Evolutionary conservation across 23 red algal genomes (phyloP), one percentile per base, ranked within the genome.

Genomic region (Gracilaria gracilis): DNA sequence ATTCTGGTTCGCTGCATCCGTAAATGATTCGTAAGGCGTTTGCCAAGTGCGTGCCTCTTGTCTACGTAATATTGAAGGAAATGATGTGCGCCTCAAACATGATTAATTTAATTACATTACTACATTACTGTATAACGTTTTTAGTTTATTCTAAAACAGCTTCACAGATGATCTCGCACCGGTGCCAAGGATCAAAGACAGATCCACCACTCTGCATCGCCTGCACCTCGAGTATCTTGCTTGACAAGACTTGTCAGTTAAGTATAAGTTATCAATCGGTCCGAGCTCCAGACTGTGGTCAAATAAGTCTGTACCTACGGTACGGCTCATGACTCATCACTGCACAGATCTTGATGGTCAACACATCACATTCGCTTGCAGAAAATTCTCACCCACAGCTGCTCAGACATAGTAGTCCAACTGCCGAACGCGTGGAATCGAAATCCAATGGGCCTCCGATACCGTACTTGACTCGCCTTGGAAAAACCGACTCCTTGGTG

Each of bases 1-100:
- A 69, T 69, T 69, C 17, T 69, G 64, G 16, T 69, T 69, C 64
- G 64, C 64, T 69, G 64, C 27, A 69, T 37, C 64, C 32, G 1
- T 3, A 2, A 17, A 37, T 69, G 64, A 69, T 69, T 69, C 16
- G 29, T 37, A 19, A 19, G 14, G 19, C 64, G 33, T 19, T 23
- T 19, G 64, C 64, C 64, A 69, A 69, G 64, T 69, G 64, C 16
- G 9, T 36, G 7, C 32, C 19, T 69, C 32, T 24, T 20, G 64
- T 69, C 64, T 36, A 69, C 32, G 32, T 12, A 55, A 48, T 8
- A 5, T 12, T 48, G 44, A 48, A 48, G 7, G 12, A 55, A 20
- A 55, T 55, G 51, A 17, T 55, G 51, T 55, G 51, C 11, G 1
- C 51, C 14, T 55, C 51, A 46, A 7, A 7, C 11, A 55, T 55